A percentile compares a stretch with the other conserved stretches of the same genome.
These are phyloP conservation scores for Ballota nigra DNA, from an alignment of 257 asterid species.

Conservation along the genomic window DNA sequence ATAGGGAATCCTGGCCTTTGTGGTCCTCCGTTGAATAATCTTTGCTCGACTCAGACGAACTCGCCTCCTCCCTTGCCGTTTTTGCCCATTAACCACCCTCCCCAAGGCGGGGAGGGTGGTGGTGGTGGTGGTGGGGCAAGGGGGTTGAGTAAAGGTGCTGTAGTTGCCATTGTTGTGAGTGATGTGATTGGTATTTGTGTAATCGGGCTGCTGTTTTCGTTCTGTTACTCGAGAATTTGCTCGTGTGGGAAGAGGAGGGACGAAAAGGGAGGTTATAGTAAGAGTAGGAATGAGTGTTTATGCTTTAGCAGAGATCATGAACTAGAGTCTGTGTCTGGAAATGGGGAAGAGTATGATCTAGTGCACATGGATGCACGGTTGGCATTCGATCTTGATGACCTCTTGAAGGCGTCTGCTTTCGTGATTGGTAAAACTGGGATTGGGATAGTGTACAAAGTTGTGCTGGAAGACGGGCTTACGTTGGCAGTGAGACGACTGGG, in stretches of 20 bases:
- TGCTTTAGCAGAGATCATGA: conserved; percentile 82
- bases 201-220: conserved; percentile 72
- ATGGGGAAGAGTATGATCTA: conserved; percentile 62
- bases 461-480: conserved; percentile 74
- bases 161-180: conserved; percentile 60
- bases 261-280: conserved; percentile 40
- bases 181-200: conserved; percentile 77
- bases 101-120: conserved; percentile 32
- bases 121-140: conserved; percentile 26
- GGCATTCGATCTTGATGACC: conserved; percentile 81
- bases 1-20: conserved; percentile 82
- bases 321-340: conserved; percentile 64
- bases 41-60: conserved; percentile 52
- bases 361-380: conserved; percentile 60
- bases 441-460: conserved; percentile 89
- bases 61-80: conserved; percentile 56
- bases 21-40: conserved; percentile 82
- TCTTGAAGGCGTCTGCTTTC: conserved; percentile 91
- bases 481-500: conserved; percentile 91
- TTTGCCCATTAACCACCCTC: conserved; percentile 52
- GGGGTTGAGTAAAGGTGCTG: conserved; percentile 54
- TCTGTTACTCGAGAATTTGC: conserved; percentile 62
- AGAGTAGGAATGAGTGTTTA: conserved; percentile 46
- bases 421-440: conserved; percentile 88
- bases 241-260: conserved; percentile 38